These are phyloP conservation scores for Leccinum laetum DNA, from an alignment of 1,284 basidiomycete species.

Conservation along the genomic window DNA sequence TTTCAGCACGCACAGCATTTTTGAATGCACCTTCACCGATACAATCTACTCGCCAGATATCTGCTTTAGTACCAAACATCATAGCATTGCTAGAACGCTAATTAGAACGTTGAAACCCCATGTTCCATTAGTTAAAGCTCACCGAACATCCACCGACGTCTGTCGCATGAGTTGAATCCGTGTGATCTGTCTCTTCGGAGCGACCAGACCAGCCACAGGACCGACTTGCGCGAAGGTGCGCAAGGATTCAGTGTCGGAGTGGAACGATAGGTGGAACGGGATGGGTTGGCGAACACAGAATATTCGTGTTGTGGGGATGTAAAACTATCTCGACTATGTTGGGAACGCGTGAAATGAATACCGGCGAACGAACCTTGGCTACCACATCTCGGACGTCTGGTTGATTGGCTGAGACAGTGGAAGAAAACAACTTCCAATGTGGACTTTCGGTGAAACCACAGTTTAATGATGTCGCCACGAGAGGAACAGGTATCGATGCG, in stretches of 20 bases:
- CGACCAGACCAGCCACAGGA: constrained; percentile 41
- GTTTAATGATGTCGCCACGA: constrained; percentile 30
- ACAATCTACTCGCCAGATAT: constrained; percentile 66
- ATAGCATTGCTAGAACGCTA: constrained; percentile 32
- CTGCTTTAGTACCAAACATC: constrained; percentile 51
- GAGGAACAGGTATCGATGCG: constrained; percentile 48
- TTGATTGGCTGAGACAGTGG: constrained; percentile 38
- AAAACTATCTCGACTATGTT: constrained; percentile 36
- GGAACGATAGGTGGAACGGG: constrained; percentile 64
- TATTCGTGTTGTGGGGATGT: constrained; percentile 55
- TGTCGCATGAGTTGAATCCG: constrained; percentile 66
- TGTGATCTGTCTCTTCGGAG: constrained; percentile 45
- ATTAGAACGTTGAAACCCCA: constrained; percentile 6
- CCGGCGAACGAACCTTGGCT: constrained; percentile 34
- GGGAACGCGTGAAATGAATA: neutral
- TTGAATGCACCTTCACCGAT: constrained; percentile 65
- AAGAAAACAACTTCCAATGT: constrained; percentile 55
- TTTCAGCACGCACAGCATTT: constrained; percentile 46
- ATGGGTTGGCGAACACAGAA: constrained; percentile 59
- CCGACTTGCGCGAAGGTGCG: constrained; percentile 58
- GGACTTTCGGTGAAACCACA: constrained; percentile 41
- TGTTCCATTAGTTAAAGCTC: constrained; percentile 18
- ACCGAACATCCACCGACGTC: constrained; percentile 66
- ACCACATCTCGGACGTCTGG: constrained; percentile 43
- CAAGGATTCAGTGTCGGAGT: constrained; percentile 54